These are phyloP conservation scores for Candida glaebosa DNA, from an alignment of 805 yeast species.

Conservation along the genomic window DNA sequence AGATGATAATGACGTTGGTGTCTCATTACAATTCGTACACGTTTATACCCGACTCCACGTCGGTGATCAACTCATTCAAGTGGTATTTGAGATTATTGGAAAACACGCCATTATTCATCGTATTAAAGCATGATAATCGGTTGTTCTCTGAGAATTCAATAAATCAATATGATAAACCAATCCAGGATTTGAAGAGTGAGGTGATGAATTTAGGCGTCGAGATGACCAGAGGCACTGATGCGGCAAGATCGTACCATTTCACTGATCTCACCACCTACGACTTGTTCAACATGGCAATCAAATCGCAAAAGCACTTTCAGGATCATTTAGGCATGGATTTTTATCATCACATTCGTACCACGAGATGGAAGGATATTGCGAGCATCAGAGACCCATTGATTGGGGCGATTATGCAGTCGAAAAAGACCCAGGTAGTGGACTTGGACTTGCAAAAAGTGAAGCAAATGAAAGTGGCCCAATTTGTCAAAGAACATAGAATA, in stretches of 20 bases:
- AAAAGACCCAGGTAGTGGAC: slow-evolving; percentile 8
- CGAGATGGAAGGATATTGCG: slow-evolving; percentile 9
- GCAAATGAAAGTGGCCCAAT: slow-evolving; percentile 2
- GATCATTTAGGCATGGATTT: slow-evolving; percentile 1
- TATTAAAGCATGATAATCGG: slow-evolving; percentile 24
- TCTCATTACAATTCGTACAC: not conserved
- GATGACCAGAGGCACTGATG: slow-evolving; percentile 5
- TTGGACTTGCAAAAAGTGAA: not conserved
- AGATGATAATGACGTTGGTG: not conserved
- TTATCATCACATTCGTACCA: slow-evolving; percentile 4
- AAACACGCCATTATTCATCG: slow-evolving; percentile 26
- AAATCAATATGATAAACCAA: slow-evolving; percentile 15
- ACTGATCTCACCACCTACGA: slow-evolving; percentile 28
- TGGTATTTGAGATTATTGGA: slow-evolving; percentile 28
- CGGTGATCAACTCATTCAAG: slow-evolving; percentile 16
- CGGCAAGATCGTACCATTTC: slow-evolving; percentile 27
- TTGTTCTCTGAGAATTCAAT: slow-evolving; percentile 19
- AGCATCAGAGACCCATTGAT: slow-evolving; percentile 11
- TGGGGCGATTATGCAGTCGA: slow-evolving; percentile 5
- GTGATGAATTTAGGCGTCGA: slow-evolving; percentile 11
- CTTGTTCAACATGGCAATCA: slow-evolving; percentile 25
- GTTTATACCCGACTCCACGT: not conserved
- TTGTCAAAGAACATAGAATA: slow-evolving; percentile 4
- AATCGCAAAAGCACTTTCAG: slow-evolving; percentile 6
- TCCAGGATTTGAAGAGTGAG: slow-evolving; percentile 10